Percentiles rank a stretch among this genome's conserved stretches.
These are phyloP conservation scores for Monosporozyma yasuniensis DNA, from an alignment of 805 yeast genomes.

Conservation along the genomic window DNA sequence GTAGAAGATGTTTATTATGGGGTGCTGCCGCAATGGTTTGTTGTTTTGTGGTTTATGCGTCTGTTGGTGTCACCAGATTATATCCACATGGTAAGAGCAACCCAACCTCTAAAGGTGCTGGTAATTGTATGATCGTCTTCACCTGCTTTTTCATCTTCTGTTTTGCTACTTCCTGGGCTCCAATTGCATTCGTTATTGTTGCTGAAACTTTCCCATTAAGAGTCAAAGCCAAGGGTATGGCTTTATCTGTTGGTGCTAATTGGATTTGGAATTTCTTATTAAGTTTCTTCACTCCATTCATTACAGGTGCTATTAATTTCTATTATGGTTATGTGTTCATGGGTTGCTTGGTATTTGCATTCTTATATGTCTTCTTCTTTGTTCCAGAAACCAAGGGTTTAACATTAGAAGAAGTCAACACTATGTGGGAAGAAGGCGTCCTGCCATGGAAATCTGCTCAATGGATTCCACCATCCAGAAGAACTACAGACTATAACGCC, in stretches of 20 bases:
- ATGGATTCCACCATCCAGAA: conserved; percentile 41
- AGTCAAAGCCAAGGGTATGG: conserved; percentile 50
- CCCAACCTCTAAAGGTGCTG: conserved; percentile 44
- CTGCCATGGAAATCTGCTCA: conserved; percentile 37
- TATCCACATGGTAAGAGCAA: conserved; percentile 36
- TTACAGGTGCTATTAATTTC: conserved; percentile 55
- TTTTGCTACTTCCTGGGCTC: conserved; percentile 74
- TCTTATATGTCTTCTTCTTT: conserved; percentile 60
- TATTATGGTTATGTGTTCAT: conserved; percentile 55
- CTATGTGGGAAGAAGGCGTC: conserved; percentile 37
- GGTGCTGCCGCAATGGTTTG: conserved; percentile 43
- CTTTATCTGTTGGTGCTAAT: conserved; percentile 53
- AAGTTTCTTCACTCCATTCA: conserved; percentile 63
- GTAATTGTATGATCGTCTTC: conserved; percentile 63
- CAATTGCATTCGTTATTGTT: conserved; percentile 54
- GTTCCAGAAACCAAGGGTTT: conserved; percentile 74
- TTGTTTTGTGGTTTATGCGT: conserved; percentile 43
- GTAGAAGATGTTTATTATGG: conserved; percentile 39
- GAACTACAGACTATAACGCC: conserved; percentile 21
- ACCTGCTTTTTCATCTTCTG: conserved; percentile 62
- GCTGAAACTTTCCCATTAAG: conserved; percentile 67
- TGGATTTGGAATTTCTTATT: conserved; percentile 63
- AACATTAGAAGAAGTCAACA: conserved; percentile 72
- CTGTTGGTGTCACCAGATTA: conserved; percentile 48
- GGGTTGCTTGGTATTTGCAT: conserved; percentile 45